Evolutionary conservation across 345 rosid species (phyloP).

Genomic region (Citrus unshiu): DNA sequence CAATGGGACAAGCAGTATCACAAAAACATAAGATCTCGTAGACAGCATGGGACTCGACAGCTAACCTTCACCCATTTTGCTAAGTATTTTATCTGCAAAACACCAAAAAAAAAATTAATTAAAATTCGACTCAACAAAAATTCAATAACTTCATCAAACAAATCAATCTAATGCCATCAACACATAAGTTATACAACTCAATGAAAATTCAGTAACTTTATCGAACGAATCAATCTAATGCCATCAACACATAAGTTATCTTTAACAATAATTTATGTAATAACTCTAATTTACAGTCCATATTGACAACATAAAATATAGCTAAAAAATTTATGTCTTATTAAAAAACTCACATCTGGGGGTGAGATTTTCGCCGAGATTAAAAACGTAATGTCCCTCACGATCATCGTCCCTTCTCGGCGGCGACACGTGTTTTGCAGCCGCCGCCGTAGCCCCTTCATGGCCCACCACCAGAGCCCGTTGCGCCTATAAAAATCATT

Average conservation of each 20-base stretch:
- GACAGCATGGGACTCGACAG: conserved; percentile 56
- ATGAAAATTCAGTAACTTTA: background rate
- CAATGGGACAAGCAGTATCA: conserved; percentile 55
- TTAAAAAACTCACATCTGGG: conserved; percentile 52
- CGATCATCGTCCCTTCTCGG: conserved; percentile 63
- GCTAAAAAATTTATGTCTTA: background rate
- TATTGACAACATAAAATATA: too few species aligned
- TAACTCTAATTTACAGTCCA: background rate
- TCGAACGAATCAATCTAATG: background rate
- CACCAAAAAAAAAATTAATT: background rate
- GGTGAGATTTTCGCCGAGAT: conserved; percentile 69
- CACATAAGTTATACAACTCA: background rate
- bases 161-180: background rate
- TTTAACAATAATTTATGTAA: background rate
- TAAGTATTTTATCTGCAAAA: conserved; percentile 58
- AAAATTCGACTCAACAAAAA: background rate
- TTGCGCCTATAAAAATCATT: conserved; percentile 45
- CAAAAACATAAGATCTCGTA: conserved; percentile 46
- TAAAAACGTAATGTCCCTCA: conserved; percentile 67
- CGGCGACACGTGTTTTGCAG: conserved; percentile 43
- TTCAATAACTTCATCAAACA: background rate
- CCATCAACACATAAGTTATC: background rate
- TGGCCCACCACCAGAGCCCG: conserved; percentile 27
- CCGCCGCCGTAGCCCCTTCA: conserved; percentile 20
- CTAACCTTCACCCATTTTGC: conserved; percentile 94